phyloP scores from a whole-genome alignment of 345 rosid species.

The Theobroma cacao region DNA sequence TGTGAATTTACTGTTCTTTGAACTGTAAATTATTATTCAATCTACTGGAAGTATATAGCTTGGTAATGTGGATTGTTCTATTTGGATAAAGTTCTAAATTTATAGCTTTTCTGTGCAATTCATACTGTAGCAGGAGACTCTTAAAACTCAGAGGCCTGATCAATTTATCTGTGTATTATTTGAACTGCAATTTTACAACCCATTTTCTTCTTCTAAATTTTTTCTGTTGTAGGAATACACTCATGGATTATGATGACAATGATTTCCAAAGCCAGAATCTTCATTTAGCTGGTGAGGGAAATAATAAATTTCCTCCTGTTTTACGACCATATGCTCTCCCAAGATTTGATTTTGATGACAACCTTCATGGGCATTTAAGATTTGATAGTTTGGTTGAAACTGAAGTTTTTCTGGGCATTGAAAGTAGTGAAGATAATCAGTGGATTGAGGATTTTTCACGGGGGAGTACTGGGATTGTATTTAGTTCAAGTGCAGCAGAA shows the following conservation, averaged over 20 bases:
- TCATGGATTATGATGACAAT: conserved; percentile 99
- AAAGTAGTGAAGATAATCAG: conserved; percentile 72
- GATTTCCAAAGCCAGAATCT: conserved; percentile 95
- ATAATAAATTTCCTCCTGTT: conserved; percentile 65
- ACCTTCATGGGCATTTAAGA: conserved; percentile 60
- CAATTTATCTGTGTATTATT: conserved; percentile 3
- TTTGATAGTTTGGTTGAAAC: conserved; percentile 72
- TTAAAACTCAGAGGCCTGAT: conserved; percentile 5
- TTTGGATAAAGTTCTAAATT: neutral
- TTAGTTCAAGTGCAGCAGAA: conserved; percentile 75
- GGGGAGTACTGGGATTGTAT: conserved; percentile 60
- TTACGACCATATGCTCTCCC: conserved; percentile 73
- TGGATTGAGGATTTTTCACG: conserved; percentile 95
- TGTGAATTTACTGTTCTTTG: conserved; percentile 1
- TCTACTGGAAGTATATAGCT: neutral
- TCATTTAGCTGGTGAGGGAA: conserved; percentile 87
- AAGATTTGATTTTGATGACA: conserved; percentile 90
- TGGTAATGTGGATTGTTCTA: neutral
- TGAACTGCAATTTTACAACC: neutral
- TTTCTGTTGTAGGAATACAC: conserved; percentile 53
- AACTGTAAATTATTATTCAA: neutral
- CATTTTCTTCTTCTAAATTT: neutral
- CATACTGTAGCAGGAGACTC: neutral
- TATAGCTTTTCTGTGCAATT: neutral
- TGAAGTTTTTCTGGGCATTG: conserved; percentile 83